Base-by-base conservation (phyloP, 805 yeast genomes). In the Sugiyamaella mastotermitis region DNA sequence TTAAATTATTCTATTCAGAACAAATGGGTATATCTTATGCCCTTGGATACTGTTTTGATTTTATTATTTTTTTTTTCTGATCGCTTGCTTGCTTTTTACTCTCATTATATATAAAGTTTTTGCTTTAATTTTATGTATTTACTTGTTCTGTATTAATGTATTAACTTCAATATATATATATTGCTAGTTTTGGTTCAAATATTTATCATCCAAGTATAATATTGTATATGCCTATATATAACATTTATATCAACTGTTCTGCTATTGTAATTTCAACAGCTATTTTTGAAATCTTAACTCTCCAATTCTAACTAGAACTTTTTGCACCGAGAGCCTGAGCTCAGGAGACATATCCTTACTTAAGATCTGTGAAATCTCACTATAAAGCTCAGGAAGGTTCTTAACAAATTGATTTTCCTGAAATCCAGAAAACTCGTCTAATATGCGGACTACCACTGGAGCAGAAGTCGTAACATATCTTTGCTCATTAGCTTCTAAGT, bases 361-460 rank as follows among this genome's bases (percentile, higher is more conserved):
- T 32, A 65, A 48, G 6, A 65, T 37, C 11, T 55, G 60, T 11
- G 60, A 52, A 4, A 52, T 45, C 22, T 50, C 53, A 9, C 53
- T 53, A 39, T 60, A 60, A 22, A 60, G 50, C 22, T 39, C 47
- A 23, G 40, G 49, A 5, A 51, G 49, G 20, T 53, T 55, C 22
- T 45, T 45, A n/a, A 45, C 47, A 37, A 61, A 58, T 33, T 61
- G 59, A 9, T 41, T 42, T 25, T 46, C 83, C 50, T 82, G 83
- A 48, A 92, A 71, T 53, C 79, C 83, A 33, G 76, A 74, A 52
- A 80, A 81, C 2, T 95, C 96, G 56, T 83, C 87, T 46, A 81
- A 65, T 17, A 92, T 82, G 56, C 83, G 95, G 23, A 84, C 81
- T 27, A 90, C 86, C 14, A 92, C 97, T 0, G 97, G 97, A 51